Conservation (phyloP, 2,329 filamentous ascomycete genomes). For the Stachybotrys chartarum region DNA sequence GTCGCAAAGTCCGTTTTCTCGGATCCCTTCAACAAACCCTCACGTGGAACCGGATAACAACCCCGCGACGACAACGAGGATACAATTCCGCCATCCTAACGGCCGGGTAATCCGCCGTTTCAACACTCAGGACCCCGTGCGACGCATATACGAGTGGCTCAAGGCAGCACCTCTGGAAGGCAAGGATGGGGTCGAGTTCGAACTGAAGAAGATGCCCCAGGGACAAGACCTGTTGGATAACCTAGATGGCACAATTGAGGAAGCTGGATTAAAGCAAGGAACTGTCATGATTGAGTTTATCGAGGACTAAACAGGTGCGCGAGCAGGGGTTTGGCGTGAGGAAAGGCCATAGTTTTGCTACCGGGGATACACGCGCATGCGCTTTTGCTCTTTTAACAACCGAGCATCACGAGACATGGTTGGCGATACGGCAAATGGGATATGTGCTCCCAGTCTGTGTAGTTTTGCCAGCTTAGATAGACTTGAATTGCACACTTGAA, state of each 20-base stretch:
- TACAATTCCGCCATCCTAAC: constrained; percentile 83
- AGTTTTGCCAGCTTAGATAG: no score
- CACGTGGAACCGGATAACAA: constrained; percentile 73
- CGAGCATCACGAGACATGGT: not conserved
- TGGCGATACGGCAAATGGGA: not conserved
- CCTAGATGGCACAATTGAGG: constrained; percentile 67
- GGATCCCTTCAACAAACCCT: constrained; percentile 63
- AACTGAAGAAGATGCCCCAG: constrained; percentile 71
- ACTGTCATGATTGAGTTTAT: constrained; percentile 94
- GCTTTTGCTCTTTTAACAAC: not conserved
- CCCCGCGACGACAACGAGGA: constrained; percentile 69
- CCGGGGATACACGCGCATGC: not conserved
- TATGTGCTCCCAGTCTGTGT: no score
- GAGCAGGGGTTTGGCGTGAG: not conserved
- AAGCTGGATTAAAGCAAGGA: constrained; percentile 82
- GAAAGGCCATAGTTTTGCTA: not conserved
- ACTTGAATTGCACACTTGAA: no score
- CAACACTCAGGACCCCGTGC: constrained; percentile 64
- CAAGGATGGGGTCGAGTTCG: constrained; percentile 72
- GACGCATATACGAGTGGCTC: constrained; percentile 90
- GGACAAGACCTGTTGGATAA: constrained; percentile 76
- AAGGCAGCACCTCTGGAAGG: constrained; percentile 81
- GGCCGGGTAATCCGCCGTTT: constrained; percentile 88
- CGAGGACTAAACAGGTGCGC: constrained; percentile 37
- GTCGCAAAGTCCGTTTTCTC: constrained; percentile 47